Base-by-base conservation (phyloP, 768 basidiomycete genomes). In the Naganishia kalamii region DNA sequence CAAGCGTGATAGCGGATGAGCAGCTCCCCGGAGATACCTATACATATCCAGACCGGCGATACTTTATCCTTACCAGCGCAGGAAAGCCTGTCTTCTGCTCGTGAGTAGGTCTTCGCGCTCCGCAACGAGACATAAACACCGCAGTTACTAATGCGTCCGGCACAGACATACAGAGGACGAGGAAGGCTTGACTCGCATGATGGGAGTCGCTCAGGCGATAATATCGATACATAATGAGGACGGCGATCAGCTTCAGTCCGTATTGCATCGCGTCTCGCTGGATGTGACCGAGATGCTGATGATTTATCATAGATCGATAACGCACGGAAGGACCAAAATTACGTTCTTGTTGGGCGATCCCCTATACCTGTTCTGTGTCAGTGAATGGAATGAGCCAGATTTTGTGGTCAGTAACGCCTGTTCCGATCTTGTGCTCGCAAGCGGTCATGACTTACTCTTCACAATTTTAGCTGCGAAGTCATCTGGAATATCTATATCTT, bases 61-160 rank as follows among this genome's bases (percentile, higher is more conserved):
- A 97, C 77, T 96, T 89, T 73, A 84, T 97, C 17, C 82, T 98
- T 21, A 97, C 93, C 0, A 86, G 93, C 68, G 96, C 96, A 32
- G 96, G 96, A 30, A 98, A 99, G 78, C 93, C 93, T n/a, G 92
- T 99, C 12, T 99, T 89, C 73, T 82, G 86, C 46, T 90, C 89
- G 92, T 89, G 76, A 65, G 81, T 70, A 40, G 40, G 46, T n/a
- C 61, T 46, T 23, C 57, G 79, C 82, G 19, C 29, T 49, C 19
- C 64, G 4, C 23, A 12, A 3, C 29, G n/a, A 62, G 12, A 4
- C 17, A 12, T 15, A 65, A 25, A 6, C 17, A 19, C 32, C 21
- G n/a, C 32, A n/a, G 29, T 27, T n/a, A 27, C 32, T 29, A 8
- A 32, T 43, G n/a, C 19, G 35, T 27, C 21, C n/a, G 23, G 29